Base-by-base conservation (phyloP, 2,329 filamentous ascomycete genomes). In the Rosellinia necatrix region DNA sequence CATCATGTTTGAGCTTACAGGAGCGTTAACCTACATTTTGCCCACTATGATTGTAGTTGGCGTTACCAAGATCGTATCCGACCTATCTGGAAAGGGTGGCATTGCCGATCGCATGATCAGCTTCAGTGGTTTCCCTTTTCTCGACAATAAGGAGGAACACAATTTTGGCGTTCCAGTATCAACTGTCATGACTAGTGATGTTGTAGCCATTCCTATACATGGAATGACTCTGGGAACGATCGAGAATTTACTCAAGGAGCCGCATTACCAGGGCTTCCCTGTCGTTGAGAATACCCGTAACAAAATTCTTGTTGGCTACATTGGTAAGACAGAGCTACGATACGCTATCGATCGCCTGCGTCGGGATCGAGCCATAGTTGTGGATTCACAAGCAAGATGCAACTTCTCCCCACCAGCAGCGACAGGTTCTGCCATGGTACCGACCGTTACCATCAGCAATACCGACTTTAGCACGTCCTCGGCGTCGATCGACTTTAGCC, bases 31-130 rank as follows among this genome's bases (percentile, higher is more conserved):
- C 1, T 99, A 99, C 70, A 97, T 99, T 62, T 78, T 99, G 24
- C 94, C 94, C 0, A 97, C 93, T 12, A 99, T 99, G 94, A 97
- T 99, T 65, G 94, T 97, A 0, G 94, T 97, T 2, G 94, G 94
- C 44, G 89, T 97, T 27, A 97, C 93, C 34, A 99, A 99, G 77
- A 90, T 90, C 12, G 90, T 99, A 42, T 87, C 90, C 59, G 91
- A 96, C 64, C 81, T 92, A 10, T 94, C 96, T 68, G 91, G 92
- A n/a, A 96, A 93, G 70, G 94, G 93, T 25, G 94, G 94, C 42
- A 97, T 99, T 56, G 94, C 94, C 19, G 94, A 99, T 72, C 88
- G 92, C 59, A 96, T 97, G 91, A 99, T 99, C 66, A 96, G 92
- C 88, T 96, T 97, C 76, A 97, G 91, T 66, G 94, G 94, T 1